A percentile compares a stretch with the other conserved stretches of the same genome.
These are phyloP conservation scores for Kwoniella dendrophila DNA, from an alignment of 768 basidiomycete genomes.

Conservation along the genomic window DNA sequence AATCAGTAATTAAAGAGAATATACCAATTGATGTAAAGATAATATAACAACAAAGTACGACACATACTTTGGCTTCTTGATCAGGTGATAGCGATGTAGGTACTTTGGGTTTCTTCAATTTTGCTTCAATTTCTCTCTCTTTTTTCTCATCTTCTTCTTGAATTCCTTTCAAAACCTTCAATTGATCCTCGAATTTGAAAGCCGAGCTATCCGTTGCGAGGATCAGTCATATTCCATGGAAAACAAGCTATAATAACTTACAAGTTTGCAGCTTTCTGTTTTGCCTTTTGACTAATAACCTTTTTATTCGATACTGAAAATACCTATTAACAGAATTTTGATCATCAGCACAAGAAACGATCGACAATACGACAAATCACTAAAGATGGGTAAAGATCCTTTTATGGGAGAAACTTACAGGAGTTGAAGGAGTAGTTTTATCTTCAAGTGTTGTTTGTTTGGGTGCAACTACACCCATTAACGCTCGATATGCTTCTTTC, in stretches of 20 bases:
- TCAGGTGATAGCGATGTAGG: slow-evolving; percentile 26
- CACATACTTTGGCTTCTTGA: slow-evolving; percentile 24
- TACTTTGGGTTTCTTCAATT: slow-evolving; percentile 13
- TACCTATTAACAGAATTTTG: slow-evolving; percentile 3
- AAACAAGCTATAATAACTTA: neutral
- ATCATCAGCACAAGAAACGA: too few relatives aligned
- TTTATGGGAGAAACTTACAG: too few relatives aligned
- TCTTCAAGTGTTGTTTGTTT: slow-evolving; percentile 5
- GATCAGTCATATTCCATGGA: slow-evolving; percentile 2
- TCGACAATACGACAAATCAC: too few relatives aligned
- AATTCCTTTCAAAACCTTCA: neutral
- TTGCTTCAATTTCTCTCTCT: slow-evolving; percentile 5
- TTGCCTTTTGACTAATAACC: neutral
- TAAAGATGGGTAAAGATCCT: too few relatives aligned
- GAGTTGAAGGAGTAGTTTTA: neutral
- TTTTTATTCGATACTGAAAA: neutral
- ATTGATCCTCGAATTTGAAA: too few relatives aligned
- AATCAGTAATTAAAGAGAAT: neutral
- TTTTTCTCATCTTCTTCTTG: slow-evolving; percentile 1
- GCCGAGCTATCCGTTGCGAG: too few relatives aligned
- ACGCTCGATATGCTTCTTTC: neutral
- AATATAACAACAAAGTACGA: neutral
- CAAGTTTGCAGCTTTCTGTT: neutral
- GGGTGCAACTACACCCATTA: neutral
- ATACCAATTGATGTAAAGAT: neutral